These are phyloP conservation scores for Boletus bicolor DNA, from an alignment of 768 basidiomycete species.

Conservation along the genomic window DNA sequence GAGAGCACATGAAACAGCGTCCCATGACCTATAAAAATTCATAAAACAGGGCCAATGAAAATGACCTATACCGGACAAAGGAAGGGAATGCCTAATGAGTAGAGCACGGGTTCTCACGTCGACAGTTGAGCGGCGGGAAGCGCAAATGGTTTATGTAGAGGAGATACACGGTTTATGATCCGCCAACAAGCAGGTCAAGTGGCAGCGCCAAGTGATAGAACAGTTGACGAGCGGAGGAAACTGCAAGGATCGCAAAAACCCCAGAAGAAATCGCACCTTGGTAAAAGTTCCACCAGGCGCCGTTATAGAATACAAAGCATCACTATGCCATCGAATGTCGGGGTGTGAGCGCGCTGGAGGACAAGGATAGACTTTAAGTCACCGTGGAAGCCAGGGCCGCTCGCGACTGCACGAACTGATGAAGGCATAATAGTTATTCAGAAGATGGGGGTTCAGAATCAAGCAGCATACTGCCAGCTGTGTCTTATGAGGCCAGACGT, in stretches of 20 bases:
- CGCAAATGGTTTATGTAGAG: background rate
- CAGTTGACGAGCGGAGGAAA: background rate
- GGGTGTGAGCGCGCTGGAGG: background rate
- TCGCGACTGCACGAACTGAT: background rate
- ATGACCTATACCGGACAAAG: background rate
- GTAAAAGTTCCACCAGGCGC: background rate
- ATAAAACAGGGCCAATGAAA: background rate
- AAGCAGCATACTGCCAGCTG: background rate
- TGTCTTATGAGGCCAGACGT: slow-evolving; percentile 1
- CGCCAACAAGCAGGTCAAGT: background rate
- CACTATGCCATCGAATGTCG: slow-evolving; percentile 3
- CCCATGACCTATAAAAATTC: slow-evolving; percentile 16
- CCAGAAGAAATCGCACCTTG: background rate
- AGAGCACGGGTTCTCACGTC: background rate
- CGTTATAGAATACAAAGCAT: slow-evolving; percentile 24
- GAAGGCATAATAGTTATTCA: background rate
- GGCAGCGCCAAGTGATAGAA: background rate
- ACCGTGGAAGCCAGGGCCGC: background rate
- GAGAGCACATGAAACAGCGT: slow-evolving; percentile 12
- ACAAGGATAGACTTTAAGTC: background rate
- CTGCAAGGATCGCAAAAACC: background rate
- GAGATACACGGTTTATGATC: background rate
- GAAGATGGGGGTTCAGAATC: slow-evolving; percentile 11
- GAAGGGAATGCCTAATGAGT: background rate
- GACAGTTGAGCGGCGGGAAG: slow-evolving; percentile 16